Percentiles rank a stretch among this genome's conserved stretches.
Evolutionary conservation across 768 basidiomycete species (phyloP).

Genomic region (Neoboletus brunneissimus): DNA sequence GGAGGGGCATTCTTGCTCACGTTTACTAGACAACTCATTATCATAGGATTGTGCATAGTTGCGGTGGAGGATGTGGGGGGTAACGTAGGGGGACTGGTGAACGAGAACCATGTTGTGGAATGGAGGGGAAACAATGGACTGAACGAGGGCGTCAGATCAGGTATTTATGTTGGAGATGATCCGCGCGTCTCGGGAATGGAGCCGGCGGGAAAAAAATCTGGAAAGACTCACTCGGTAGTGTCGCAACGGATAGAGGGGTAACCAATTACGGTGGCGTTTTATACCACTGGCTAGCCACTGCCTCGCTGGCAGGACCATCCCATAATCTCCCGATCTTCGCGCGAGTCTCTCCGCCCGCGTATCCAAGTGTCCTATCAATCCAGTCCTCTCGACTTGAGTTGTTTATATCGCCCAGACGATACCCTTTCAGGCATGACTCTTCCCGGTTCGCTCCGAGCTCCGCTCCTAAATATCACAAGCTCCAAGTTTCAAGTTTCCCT

Average conservation of each 20-base stretch:
- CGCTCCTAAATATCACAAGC: background rate
- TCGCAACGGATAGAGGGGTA: conserved; percentile 3
- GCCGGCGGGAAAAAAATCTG: conserved; percentile 1
- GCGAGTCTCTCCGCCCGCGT: conserved; percentile 21
- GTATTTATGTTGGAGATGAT: conserved; percentile 24
- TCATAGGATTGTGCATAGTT: conserved; percentile 77
- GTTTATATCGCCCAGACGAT: background rate
- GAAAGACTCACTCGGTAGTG: conserved; percentile 21
- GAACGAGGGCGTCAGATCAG: background rate
- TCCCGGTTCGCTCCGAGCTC: conserved; percentile 23
- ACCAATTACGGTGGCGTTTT: conserved; percentile 18
- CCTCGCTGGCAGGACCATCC: conserved; percentile 21
- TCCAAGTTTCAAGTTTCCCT: background rate
- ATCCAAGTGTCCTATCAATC: background rate
- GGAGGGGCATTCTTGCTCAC: conserved; percentile 41
- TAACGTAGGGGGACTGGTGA: conserved; percentile 79
- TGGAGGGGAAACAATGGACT: background rate
- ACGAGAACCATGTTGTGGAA: conserved; percentile 57
- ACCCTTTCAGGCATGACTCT: background rate
- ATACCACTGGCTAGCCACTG: conserved; percentile 26
- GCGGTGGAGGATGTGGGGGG: conserved; percentile 86
- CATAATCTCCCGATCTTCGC: conserved; percentile 31
- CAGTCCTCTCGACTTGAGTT: background rate
- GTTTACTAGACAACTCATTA: conserved; percentile 53
- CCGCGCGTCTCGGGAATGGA: conserved; percentile 20